Percentiles rank a stretch among this genome's conserved stretches.
These are phyloP conservation scores for Coniochaeta sp. DNA, from an alignment of 2,329 filamentous ascomycete genomes.

Conservation along the genomic window DNA sequence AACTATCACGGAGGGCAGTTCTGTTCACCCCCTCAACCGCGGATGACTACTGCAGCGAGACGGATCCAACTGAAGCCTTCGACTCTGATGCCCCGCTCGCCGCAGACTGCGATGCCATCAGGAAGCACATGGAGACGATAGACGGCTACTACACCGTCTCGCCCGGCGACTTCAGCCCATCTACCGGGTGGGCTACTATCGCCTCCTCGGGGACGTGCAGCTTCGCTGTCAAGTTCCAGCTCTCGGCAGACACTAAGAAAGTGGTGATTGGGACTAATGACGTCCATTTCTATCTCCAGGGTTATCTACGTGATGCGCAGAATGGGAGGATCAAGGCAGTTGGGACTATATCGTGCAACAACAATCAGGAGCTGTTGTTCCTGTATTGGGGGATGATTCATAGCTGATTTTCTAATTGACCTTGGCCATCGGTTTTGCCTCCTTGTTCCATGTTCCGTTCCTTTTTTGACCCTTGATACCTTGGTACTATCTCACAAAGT, in stretches of 20 bases:
- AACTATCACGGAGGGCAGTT: not conserved
- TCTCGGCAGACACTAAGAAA: not conserved
- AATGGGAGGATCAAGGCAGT: conserved; percentile 3
- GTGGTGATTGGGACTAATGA: conserved; percentile 5
- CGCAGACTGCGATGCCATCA: conserved; percentile 4
- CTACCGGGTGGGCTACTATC: conserved; percentile 1
- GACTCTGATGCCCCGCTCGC: conserved; percentile 2
- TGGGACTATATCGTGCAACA: not conserved
- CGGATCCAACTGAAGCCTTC: not conserved
- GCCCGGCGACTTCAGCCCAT: not conserved
- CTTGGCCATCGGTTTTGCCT: not conserved
- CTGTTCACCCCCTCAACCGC: not conserved
- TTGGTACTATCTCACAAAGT: not conserved
- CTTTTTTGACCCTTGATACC: not conserved
- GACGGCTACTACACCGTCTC: conserved; percentile 3
- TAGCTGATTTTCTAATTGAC: not conserved
- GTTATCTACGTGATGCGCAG: conserved; percentile 1
- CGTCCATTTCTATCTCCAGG: conserved; percentile 4
- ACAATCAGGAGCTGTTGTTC: not conserved
- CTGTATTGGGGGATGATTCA: not conserved
- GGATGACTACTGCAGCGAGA: conserved; percentile 4
- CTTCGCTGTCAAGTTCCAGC: conserved; percentile 4
- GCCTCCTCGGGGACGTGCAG: conserved; percentile 4
- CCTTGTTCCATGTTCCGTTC: not conserved
- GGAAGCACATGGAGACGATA: not conserved